phyloP scores from a whole-genome alignment of 2,329 filamentous ascomycete species.

The Sclerotinia trifoliorum region DNA sequence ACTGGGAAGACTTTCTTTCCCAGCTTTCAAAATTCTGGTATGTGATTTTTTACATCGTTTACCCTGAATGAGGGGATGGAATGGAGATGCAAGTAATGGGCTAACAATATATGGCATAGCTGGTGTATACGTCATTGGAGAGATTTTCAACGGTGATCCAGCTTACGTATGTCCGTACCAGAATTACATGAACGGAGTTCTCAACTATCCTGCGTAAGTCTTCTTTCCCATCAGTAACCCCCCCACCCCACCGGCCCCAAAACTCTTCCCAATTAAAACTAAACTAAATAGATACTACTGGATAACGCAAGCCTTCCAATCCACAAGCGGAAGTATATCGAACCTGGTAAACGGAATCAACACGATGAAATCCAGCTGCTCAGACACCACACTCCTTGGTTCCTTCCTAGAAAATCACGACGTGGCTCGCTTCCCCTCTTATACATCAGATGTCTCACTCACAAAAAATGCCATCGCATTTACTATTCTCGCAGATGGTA shows the following conservation, averaged over 20 bases:
- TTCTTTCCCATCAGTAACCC: accelerated
- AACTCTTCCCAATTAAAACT: neutral
- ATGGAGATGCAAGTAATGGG: too few relatives aligned
- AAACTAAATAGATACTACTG: slow-evolving; percentile 36
- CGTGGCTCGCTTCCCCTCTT: slow-evolving; percentile 31
- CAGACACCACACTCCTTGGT: slow-evolving; percentile 43
- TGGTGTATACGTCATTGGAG: slow-evolving; percentile 60
- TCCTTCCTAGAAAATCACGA: slow-evolving; percentile 45
- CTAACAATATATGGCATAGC: slow-evolving; percentile 44
- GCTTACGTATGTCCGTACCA: slow-evolving; percentile 56
- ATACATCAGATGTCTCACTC: slow-evolving; percentile 32
- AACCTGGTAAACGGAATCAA: slow-evolving; percentile 37
- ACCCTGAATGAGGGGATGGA: too few relatives aligned
- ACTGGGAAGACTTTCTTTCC: slow-evolving; percentile 54
- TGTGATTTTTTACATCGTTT: slow-evolving; percentile 20
- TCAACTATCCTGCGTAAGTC: slow-evolving; percentile 54
- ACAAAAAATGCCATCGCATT: slow-evolving; percentile 51
- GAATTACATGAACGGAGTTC: slow-evolving; percentile 53
- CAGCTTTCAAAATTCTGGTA: slow-evolving; percentile 47
- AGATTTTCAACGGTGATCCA: slow-evolving; percentile 56
- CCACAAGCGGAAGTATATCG: slow-evolving; percentile 35
- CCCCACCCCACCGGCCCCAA: too few relatives aligned
- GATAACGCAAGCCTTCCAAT: slow-evolving; percentile 36
- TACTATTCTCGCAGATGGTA: slow-evolving; percentile 50
- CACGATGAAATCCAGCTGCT: slow-evolving; percentile 33